Evolutionary conservation across 1,139 yeast genomes (phyloP).

Genomic region (Geotrichum citri-aurantii): DNA sequence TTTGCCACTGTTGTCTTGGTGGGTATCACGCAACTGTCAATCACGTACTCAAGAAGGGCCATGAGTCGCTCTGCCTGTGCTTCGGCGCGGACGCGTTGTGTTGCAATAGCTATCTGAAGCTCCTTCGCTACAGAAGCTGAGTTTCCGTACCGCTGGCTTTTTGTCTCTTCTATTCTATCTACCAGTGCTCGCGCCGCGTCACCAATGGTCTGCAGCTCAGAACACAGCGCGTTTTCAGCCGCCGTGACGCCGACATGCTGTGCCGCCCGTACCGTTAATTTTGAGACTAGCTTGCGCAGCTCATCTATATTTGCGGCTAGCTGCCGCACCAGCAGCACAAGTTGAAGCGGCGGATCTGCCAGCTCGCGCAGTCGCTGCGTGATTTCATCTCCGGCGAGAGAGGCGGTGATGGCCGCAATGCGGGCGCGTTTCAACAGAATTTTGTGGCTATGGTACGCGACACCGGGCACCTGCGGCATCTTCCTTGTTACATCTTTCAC

Average conservation of each 20-base stretch:
- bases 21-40: background rate
- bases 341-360: background rate
- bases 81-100: background rate
- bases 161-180: background rate
- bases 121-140: background rate
- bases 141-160: background rate
- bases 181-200: background rate
- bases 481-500: background rate
- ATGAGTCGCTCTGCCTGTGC: background rate
- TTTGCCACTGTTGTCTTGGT: background rate
- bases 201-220: background rate
- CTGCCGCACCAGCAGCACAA: background rate
- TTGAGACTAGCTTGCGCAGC: background rate
- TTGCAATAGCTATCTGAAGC: background rate
- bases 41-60: background rate
- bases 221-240: background rate
- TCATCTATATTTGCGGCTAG: background rate
- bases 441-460: background rate
- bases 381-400: background rate
- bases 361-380: background rate
- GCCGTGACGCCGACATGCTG: background rate
- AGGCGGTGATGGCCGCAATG: background rate
- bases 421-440: background rate
- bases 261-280: background rate
- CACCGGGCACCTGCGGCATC: background rate